phyloP scores from a whole-genome alignment of 139 green algal species.

The Micractinium conductrix region DNA sequence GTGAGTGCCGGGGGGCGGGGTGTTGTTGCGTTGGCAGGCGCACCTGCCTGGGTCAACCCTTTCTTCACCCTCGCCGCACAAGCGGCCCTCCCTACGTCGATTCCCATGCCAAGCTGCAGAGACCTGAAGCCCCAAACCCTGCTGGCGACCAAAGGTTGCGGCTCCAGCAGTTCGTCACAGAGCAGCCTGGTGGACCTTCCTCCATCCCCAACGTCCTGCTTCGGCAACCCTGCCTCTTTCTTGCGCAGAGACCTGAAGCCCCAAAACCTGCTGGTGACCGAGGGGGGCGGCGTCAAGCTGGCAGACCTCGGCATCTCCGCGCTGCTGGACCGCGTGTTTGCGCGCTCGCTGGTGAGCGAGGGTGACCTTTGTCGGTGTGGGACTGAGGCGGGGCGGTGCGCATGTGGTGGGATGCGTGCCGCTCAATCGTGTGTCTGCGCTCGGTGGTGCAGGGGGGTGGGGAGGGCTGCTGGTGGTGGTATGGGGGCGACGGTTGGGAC shows the following conservation, averaged over 20 bases:
- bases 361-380: too few relatives aligned
- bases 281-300: conserved; percentile 79
- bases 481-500: too few relatives aligned
- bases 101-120: neutral
- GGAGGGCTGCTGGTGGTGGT: too few relatives aligned
- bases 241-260: conserved; percentile 20
- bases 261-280: conserved; percentile 78
- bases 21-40: neutral
- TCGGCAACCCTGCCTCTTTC: neutral
- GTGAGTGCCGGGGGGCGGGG: conserved; percentile 60
- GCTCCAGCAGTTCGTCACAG: conserved; percentile 51
- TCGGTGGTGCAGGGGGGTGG: too few relatives aligned
- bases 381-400: too few relatives aligned
- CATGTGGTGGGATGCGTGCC: too few relatives aligned
- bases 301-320: conserved; percentile 85
- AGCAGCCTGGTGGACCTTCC: too few relatives aligned
- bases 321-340: conserved; percentile 74
- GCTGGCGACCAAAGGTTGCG: conserved; percentile 67
- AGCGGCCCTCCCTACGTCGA: too few relatives aligned
- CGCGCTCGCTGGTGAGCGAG: conserved; percentile 70
- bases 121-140: conserved; percentile 62
- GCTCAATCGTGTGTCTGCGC: too few relatives aligned
- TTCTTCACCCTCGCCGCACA: too few relatives aligned
- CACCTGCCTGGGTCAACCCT: too few relatives aligned
- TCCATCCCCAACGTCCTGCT: neutral